A percentile compares a stretch with the other conserved stretches of the same genome.
These are phyloP conservation scores for Ophiocordyceps camponoti-leonardi DNA, from an alignment of 2,329 filamentous ascomycete genomes.

Conservation along the genomic window DNA sequence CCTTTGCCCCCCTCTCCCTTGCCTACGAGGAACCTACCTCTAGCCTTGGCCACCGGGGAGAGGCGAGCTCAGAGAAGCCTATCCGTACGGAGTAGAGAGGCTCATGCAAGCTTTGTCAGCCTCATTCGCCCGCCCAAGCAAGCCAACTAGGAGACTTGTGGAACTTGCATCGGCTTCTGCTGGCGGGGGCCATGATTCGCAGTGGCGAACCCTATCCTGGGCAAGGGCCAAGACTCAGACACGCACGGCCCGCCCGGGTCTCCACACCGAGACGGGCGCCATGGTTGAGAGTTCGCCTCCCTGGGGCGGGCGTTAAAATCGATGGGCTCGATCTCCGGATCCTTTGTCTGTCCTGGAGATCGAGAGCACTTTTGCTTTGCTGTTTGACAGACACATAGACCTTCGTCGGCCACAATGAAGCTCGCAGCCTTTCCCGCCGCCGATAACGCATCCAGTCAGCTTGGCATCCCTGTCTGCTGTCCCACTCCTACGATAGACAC, in stretches of 20 bases:
- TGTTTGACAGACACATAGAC: slow-evolving; percentile 2
- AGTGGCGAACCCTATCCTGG: too few species aligned
- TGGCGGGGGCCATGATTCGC: too few species aligned
- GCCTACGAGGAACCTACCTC: too few species aligned
- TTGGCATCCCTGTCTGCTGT: not conserved
- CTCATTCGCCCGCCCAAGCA: too few species aligned
- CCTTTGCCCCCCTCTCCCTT: too few species aligned
- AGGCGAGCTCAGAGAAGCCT: too few species aligned
- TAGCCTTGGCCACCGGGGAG: too few species aligned
- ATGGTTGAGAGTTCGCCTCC: not conserved
- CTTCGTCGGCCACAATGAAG: slow-evolving; percentile 1
- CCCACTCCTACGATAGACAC: not conserved
- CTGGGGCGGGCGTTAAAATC: not conserved
- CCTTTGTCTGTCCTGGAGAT: slow-evolving; percentile 3
- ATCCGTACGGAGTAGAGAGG: too few species aligned
- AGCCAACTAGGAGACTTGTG: too few species aligned
- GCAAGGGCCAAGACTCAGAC: not conserved
- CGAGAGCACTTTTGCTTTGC: slow-evolving; percentile 2
- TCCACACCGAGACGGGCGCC: not conserved
- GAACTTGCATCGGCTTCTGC: too few species aligned
- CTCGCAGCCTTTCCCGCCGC: not conserved
- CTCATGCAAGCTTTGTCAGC: too few species aligned
- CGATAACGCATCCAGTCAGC: not conserved
- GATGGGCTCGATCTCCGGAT: slow-evolving; percentile 4
- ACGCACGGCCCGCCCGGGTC: not conserved